These are phyloP conservation scores for Vitis hybrid DNA, from an alignment of 177 flowering plant genomes.

Conservation along the genomic window DNA sequence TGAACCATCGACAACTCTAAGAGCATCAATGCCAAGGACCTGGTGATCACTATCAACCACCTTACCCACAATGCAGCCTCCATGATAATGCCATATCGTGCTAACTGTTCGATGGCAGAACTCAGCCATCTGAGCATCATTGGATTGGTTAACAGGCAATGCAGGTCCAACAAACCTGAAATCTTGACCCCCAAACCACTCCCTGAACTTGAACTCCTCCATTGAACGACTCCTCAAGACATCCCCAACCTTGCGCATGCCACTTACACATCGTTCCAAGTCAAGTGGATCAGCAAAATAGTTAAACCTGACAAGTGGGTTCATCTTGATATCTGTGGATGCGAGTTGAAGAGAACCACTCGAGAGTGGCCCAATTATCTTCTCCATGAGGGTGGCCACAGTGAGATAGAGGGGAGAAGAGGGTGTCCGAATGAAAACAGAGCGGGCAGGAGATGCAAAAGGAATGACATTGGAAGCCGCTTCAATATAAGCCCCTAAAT, in stretches of 20 bases:
- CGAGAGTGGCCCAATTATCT: constrained; percentile 64
- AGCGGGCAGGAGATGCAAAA: constrained; percentile 43
- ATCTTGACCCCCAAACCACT: constrained; percentile 45
- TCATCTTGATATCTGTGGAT: constrained; percentile 62
- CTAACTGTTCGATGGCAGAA: constrained; percentile 77
- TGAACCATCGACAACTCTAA: constrained; percentile 85
- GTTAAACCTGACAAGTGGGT: constrained; percentile 76
- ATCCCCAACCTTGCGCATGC: constrained; percentile 58
- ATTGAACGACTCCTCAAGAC: constrained; percentile 51
- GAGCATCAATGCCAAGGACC: constrained; percentile 58
- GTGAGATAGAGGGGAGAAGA: constrained; percentile 51
- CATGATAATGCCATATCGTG: constrained; percentile 97
- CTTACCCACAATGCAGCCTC: constrained; percentile 79
- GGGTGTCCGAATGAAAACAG: constrained; percentile 38
- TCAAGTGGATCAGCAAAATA: constrained; percentile 64
- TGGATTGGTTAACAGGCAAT: constrained; percentile 44
- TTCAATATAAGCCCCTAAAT: constrained; percentile 61
- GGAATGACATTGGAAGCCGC: constrained; percentile 75
- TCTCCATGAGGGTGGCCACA: constrained; percentile 85
- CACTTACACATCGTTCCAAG: constrained; percentile 58
- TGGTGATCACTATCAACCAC: constrained; percentile 59
- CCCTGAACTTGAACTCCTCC: constrained; percentile 59
- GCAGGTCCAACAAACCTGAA: constrained; percentile 67
- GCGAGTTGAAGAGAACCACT: constrained; percentile 64
- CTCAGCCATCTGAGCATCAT: constrained; percentile 45